phyloP scores from a whole-genome alignment of 2,329 filamentous ascomycete genomes.

The Claviceps sp. region DNA sequence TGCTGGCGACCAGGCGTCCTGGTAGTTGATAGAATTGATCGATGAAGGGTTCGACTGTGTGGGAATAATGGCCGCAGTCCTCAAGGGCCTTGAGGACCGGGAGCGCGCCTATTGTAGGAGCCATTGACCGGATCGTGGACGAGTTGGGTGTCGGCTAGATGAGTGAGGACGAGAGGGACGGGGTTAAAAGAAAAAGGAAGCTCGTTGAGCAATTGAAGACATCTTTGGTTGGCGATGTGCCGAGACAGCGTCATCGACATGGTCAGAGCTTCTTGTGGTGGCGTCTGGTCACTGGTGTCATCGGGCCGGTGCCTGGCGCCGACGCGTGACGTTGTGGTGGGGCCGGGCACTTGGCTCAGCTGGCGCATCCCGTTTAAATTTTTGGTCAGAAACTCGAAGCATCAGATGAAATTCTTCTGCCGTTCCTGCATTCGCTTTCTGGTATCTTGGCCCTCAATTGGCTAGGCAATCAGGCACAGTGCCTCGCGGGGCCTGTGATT shows the following conservation, averaged over 20 bases:
- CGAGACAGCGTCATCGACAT: not conserved
- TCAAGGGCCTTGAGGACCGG: constrained; percentile 55
- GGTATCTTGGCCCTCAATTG: not conserved
- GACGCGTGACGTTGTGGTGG: not conserved
- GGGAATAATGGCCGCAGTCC: constrained; percentile 65
- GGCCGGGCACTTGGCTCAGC: not conserved
- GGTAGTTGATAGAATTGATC: constrained; percentile 59
- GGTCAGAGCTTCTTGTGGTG: too few relatives aligned
- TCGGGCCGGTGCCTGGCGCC: too few relatives aligned
- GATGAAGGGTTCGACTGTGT: constrained; percentile 63
- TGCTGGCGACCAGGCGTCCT: constrained; percentile 44
- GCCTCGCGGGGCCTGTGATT: not conserved
- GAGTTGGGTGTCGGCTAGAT: not conserved
- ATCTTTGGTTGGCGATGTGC: not conserved
- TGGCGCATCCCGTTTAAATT: too few relatives aligned
- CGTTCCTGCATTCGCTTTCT: not conserved
- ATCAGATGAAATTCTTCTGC: not conserved
- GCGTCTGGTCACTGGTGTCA: too few relatives aligned
- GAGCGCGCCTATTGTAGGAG: constrained; percentile 43
- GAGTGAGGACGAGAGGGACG: not conserved
- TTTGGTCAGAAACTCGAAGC: too few relatives aligned
- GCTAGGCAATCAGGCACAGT: not conserved
- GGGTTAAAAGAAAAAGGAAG: not conserved
- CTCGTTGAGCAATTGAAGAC: not conserved
- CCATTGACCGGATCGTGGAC: not conserved